A percentile compares a stretch with the other conserved stretches of the same genome.
Conservation (phyloP, 352 stramenopile species). For the Phytophthora fragariae region DNA sequence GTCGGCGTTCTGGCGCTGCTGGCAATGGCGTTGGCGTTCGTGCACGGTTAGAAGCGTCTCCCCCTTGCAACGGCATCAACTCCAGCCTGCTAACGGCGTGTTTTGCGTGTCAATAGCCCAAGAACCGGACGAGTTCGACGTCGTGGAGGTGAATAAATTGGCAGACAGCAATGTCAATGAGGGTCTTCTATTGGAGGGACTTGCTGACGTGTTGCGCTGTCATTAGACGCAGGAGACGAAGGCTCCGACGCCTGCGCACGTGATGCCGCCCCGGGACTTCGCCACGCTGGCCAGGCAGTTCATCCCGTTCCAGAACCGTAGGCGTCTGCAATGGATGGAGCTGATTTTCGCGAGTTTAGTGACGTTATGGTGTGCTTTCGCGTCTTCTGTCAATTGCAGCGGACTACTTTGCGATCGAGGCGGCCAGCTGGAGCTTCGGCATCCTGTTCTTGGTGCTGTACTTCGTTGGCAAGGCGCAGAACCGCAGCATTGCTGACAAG, state of each 20-base stretch:
- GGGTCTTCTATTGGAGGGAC: not conserved
- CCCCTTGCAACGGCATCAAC: not conserved
- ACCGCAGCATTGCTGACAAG: conserved; percentile 68
- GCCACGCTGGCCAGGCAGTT: conserved; percentile 38
- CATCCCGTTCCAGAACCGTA: conserved; percentile 49
- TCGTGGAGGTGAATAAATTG: conserved; percentile 28
- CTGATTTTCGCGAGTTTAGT: not conserved
- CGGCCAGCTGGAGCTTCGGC: conserved; percentile 50
- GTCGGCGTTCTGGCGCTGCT: conserved; percentile 41
- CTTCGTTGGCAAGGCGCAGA: conserved; percentile 72
- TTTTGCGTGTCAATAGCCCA: conserved; percentile 32
- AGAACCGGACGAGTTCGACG: conserved; percentile 62
- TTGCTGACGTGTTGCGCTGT: not conserved
- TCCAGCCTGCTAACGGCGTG: not conserved
- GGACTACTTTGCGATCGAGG: conserved; percentile 61
- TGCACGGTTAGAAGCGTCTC: conserved; percentile 26
- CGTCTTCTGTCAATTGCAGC: conserved; percentile 32
- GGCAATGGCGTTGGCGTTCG: conserved; percentile 35
- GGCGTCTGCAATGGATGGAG: conserved; percentile 5
- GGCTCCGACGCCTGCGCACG: conserved; percentile 7
- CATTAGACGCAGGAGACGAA: conserved; percentile 19
- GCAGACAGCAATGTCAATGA: not conserved
- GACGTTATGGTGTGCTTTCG: not conserved
- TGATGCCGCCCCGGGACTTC: conserved; percentile 31
- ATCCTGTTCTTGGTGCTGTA: conserved; percentile 67